A percentile compares a stretch with the other conserved stretches of the same genome.
phyloP scores from a whole-genome alignment of 208 protist genomes.

The Leishmania arabica region DNA sequence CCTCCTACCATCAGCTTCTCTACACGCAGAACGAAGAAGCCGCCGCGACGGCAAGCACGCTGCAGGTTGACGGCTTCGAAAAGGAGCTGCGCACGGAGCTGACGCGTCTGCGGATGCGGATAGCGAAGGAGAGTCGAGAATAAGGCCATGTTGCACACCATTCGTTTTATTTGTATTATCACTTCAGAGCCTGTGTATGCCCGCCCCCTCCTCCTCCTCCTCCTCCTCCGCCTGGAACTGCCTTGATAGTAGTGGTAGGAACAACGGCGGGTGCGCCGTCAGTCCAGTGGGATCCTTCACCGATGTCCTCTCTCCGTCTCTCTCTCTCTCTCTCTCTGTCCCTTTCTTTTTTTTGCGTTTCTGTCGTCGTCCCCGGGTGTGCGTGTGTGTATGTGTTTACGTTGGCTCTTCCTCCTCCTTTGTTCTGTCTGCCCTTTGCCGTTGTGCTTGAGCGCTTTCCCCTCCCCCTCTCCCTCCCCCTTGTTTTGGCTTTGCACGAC shows the following conservation, averaged over 20 bases:
- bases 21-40: background rate
- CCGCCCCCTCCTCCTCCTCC: no score
- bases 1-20: background rate
- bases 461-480: background rate
- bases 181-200: background rate
- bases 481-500: background rate
- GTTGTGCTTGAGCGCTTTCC: background rate
- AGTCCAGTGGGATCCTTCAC: background rate
- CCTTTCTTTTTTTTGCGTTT: background rate
- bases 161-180: background rate
- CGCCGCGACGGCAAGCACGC: background rate
- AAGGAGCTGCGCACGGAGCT: conserved; percentile 37
- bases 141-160: background rate
- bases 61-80: conserved; percentile 24
- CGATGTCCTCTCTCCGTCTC: background rate
- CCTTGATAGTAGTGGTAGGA: background rate
- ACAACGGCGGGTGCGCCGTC: background rate
- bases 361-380: background rate
- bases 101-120: conserved; percentile 34
- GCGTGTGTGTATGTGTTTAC: conserved; percentile 4
- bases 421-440: conserved; percentile 1
- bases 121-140: conserved; percentile 24
- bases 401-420: background rate
- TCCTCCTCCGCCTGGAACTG: no score
- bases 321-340: background rate